A percentile compares a stretch with the other conserved stretches of the same genome.
Conservation (phyloP, 108 stramenopile species). For the Aurantiochytrium sp. region DNA sequence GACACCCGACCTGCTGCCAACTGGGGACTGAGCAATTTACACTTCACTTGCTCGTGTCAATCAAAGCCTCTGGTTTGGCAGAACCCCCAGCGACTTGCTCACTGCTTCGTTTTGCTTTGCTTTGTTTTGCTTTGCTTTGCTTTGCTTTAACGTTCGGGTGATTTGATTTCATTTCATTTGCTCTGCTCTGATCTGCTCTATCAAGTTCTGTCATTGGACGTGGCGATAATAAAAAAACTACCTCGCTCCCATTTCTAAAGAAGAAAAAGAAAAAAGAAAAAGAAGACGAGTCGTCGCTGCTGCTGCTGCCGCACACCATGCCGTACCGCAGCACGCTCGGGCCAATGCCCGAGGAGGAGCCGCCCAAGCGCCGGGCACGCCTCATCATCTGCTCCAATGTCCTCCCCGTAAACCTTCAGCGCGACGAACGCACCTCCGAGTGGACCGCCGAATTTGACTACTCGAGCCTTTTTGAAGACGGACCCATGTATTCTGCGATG, state of each 20-base stretch:
- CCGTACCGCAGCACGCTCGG: background rate
- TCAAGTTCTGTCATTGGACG: background rate
- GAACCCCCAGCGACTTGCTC: no score
- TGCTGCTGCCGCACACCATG: background rate
- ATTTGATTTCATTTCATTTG: no score
- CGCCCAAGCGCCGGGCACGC: background rate
- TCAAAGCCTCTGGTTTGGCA: no score
- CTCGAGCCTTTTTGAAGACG: slow-evolving; percentile 68
- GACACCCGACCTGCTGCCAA: no score
- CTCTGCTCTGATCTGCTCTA: background rate
- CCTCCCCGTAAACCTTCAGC: background rate
- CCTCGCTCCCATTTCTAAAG: background rate
- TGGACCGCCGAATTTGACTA: slow-evolving; percentile 72
- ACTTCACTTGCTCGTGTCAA: no score
- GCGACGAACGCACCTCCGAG: background rate
- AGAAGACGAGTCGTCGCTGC: background rate
- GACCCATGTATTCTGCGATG: slow-evolving; percentile 66
- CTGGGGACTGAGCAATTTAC: no score
- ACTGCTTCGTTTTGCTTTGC: no score
- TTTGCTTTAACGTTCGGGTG: no score
- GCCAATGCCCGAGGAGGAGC: background rate
- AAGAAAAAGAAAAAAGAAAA: background rate
- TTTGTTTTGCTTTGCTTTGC: no score
- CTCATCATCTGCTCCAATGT: background rate
- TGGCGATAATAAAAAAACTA: background rate